These are phyloP conservation scores for Komagataea norvegica DNA, from an alignment of 1,139 yeast species.

Conservation along the genomic window DNA sequence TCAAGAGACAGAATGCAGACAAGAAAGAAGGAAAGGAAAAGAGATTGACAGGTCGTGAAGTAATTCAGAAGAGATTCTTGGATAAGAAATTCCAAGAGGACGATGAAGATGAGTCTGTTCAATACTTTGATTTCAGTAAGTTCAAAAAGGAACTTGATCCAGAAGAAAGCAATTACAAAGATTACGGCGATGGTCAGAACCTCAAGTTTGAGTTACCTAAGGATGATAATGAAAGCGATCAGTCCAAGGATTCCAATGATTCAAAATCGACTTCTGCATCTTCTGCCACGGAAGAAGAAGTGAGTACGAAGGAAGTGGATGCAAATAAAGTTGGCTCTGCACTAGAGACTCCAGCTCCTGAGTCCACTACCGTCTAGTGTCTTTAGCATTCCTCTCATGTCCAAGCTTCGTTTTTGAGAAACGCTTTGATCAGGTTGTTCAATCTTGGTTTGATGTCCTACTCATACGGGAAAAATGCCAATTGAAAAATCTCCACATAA, in stretches of 20 bases:
- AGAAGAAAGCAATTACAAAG: constrained; percentile 37
- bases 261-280: constrained; percentile 4
- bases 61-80: constrained; percentile 67
- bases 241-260: constrained; percentile 1
- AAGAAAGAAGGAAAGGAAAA: constrained; percentile 41
- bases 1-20: constrained; percentile 57
- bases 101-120: constrained; percentile 43
- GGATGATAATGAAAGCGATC: constrained; percentile 6
- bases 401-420: too few species aligned
- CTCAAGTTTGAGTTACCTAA: constrained; percentile 27
- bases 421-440: too few species aligned
- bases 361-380: background rate
- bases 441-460: too few species aligned
- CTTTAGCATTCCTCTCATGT: too few species aligned
- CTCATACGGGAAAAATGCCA: too few species aligned
- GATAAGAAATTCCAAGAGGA: constrained; percentile 44
- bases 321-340: background rate
- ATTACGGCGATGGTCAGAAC: constrained; percentile 38
- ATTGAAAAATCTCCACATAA: too few species aligned
- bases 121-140: constrained; percentile 67
- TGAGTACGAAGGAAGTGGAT: background rate
- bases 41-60: constrained; percentile 73
- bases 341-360: too few species aligned
- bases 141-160: constrained; percentile 41
- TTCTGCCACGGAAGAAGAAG: constrained; percentile 2